Conservation (phyloP, 1,284 basidiomycete genomes). For the Coniophora puteana region DNA sequence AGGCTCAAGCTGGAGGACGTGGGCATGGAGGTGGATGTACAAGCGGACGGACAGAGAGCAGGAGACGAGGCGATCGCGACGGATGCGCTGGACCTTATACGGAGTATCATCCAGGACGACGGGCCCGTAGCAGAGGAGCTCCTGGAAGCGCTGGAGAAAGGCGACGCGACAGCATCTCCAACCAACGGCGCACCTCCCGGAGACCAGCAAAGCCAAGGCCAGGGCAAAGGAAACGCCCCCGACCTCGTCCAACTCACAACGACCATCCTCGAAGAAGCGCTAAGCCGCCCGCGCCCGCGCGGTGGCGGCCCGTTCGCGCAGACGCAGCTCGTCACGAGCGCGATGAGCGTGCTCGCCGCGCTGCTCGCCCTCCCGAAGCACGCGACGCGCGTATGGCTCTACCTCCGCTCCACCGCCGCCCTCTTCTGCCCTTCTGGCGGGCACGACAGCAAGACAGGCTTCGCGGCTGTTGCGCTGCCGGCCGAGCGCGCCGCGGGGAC, state of each 20-base stretch:
- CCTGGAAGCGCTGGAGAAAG: constrained; percentile 60
- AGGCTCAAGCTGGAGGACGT: constrained; percentile 60
- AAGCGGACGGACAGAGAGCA: constrained; percentile 28
- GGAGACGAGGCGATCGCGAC: constrained; percentile 63
- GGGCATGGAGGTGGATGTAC: constrained; percentile 59
- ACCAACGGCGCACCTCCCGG: constrained; percentile 18
- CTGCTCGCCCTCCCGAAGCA: constrained; percentile 72
- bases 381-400: constrained; percentile 82
- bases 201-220: no score
- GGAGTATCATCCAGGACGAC: constrained; percentile 71
- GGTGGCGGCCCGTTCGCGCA: constrained; percentile 38
- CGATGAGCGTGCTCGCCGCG: constrained; percentile 75
- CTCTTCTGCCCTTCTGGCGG: constrained; percentile 60
- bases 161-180: constrained; percentile 11
- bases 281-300: constrained; percentile 51
- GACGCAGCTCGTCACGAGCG: constrained; percentile 71
- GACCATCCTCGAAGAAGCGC: constrained; percentile 79
- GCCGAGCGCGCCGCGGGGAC: constrained; percentile 70
- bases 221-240: no score
- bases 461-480: constrained; percentile 63
- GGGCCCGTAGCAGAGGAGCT: constrained; percentile 60
- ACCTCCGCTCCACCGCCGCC: constrained; percentile 72
- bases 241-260: constrained; percentile 79
- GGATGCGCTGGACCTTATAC: constrained; percentile 75
- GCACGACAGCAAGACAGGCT: constrained; percentile 37